A percentile compares a stretch with the other conserved stretches of the same genome.
Conservation (phyloP, 2,329 filamentous ascomycete species). For the Westerdykella sp. region DNA sequence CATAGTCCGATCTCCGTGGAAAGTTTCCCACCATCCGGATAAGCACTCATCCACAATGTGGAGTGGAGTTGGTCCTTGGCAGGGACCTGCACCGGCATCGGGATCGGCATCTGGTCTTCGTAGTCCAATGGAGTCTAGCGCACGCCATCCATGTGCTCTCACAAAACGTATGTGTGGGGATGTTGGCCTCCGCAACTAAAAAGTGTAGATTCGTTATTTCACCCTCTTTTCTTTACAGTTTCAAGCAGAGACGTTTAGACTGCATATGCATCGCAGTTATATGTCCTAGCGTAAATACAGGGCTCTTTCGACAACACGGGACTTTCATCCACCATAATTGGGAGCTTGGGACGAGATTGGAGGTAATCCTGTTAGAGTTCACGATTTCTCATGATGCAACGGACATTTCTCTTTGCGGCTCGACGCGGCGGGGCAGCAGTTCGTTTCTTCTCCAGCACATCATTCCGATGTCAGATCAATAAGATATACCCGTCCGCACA, state of each 20-base stretch:
- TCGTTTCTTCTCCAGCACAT: conserved; percentile 33
- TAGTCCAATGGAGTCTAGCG: conserved; percentile 18
- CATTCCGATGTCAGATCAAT: conserved; percentile 31
- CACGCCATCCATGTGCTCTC: conserved; percentile 13
- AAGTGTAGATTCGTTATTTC: conserved; percentile 10
- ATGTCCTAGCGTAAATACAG: too few species aligned
- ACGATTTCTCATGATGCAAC: conserved; percentile 23
- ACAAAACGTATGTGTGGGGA: conserved; percentile 27
- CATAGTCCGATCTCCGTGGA: not conserved
- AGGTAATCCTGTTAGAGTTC: too few species aligned
- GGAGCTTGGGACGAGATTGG: too few species aligned
- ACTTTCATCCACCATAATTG: too few species aligned
- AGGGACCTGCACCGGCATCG: conserved; percentile 23
- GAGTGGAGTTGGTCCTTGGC: conserved; percentile 19
- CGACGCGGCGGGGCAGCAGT: conserved; percentile 26
- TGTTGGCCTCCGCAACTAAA: conserved; percentile 19
- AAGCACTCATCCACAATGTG: conserved; percentile 20
- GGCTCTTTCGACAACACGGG: too few species aligned
- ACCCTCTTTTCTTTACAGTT: not conserved
- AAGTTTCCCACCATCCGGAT: conserved; percentile 9
- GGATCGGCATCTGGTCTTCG: conserved; percentile 29
- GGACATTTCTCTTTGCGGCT: conserved; percentile 29
- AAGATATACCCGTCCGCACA: conserved; percentile 36
- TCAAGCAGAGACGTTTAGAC: conserved; percentile 6
- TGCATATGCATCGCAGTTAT: too few species aligned